Percentiles rank a stretch among this genome's conserved stretches.
Conservation (phyloP, 495 filamentous ascomycete species). For the Daldinia caldariorum region DNA sequence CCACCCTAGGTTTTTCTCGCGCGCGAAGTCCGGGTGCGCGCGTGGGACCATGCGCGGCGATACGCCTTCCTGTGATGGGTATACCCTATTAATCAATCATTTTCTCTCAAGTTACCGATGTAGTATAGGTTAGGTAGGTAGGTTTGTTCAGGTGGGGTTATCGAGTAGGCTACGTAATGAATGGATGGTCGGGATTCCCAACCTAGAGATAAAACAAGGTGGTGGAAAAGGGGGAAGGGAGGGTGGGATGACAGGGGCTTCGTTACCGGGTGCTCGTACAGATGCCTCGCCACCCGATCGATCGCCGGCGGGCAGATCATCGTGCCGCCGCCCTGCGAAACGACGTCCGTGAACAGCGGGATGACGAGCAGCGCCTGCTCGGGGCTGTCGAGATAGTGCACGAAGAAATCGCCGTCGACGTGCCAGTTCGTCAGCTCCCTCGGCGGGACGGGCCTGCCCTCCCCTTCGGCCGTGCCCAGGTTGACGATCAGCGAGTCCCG, state of each 20-base stretch:
- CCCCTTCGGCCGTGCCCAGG: slow-evolving; percentile 67
- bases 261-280: slow-evolving; percentile 66
- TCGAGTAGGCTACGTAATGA: no score
- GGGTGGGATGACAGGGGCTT: no score
- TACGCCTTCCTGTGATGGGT: slow-evolving; percentile 61
- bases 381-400: slow-evolving; percentile 77
- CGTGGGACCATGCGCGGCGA: slow-evolving; percentile 71
- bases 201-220: no score
- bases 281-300: slow-evolving; percentile 63
- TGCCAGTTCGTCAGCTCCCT: slow-evolving; percentile 71
- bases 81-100: no score
- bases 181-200: no score
- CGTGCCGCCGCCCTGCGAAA: slow-evolving; percentile 71
- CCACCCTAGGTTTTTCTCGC: slow-evolving; percentile 59
- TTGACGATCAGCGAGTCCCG: slow-evolving; percentile 78
- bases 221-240: background rate
- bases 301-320: slow-evolving; percentile 70
- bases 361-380: slow-evolving; percentile 78
- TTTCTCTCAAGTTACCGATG: background rate
- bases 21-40: slow-evolving; percentile 52
- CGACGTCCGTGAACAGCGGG: slow-evolving; percentile 74
- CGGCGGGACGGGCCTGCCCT: slow-evolving; percentile 60
- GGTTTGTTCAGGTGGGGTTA: no score
- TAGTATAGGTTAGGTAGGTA: no score
- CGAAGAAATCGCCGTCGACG: slow-evolving; percentile 80